phyloP scores from a whole-genome alignment of 169 alveolate genomes.

The Eimeria acervulina region DNA sequence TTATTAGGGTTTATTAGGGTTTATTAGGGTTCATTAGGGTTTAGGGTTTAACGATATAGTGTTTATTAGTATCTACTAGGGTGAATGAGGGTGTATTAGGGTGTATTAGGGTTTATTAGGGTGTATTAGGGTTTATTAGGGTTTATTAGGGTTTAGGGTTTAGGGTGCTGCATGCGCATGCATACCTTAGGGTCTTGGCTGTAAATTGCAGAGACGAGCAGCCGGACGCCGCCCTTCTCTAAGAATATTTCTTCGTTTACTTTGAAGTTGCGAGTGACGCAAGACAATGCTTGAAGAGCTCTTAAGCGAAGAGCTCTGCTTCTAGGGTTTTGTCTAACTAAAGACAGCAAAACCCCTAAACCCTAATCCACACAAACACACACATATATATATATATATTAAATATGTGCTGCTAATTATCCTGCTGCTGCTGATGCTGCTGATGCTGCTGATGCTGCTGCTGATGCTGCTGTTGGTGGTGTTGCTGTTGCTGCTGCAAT shows the following conservation, averaged over 20 bases:
- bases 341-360: background rate
- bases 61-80: too few relatives aligned
- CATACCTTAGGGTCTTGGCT: constrained; percentile 14
- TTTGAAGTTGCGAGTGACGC: constrained; percentile 50
- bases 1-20: too few relatives aligned
- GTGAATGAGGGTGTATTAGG: too few relatives aligned
- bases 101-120: too few relatives aligned
- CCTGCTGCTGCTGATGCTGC: constrained; percentile 27
- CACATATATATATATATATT: too few relatives aligned
- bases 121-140: too few relatives aligned
- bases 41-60: too few relatives aligned
- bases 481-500: too few relatives aligned
- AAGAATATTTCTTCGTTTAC: constrained; percentile 33
- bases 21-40: too few relatives aligned
- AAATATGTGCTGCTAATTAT: background rate
- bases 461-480: too few relatives aligned
- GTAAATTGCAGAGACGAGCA: constrained; percentile 62
- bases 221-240: background rate
- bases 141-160: too few relatives aligned
- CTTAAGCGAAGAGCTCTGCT: constrained; percentile 18
- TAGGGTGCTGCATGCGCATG: too few relatives aligned
- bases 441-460: background rate
- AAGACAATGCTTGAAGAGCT: constrained; percentile 66
- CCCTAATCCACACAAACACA: constrained; percentile 28
- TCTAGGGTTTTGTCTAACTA: constrained; percentile 52